A percentile compares a stretch with the other conserved stretches of the same genome.
Conservation (phyloP, 495 filamentous ascomycete genomes). For the Daldinia vernicosa region DNA sequence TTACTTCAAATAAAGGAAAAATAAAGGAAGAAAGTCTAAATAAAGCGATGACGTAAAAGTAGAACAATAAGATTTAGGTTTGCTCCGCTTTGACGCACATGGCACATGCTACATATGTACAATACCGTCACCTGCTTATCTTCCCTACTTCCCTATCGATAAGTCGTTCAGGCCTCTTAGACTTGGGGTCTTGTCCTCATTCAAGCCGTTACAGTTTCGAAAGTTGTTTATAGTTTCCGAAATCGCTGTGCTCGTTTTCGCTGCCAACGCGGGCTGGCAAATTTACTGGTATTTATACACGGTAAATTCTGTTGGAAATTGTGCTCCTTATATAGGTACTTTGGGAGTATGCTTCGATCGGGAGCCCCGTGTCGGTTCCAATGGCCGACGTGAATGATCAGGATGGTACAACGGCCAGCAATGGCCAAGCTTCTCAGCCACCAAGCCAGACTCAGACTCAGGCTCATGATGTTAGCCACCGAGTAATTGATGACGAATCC, state of each 20-base stretch:
- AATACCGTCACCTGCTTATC: neutral
- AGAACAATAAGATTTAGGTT: constrained; percentile 11
- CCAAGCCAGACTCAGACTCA: constrained; percentile 10
- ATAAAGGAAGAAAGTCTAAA: neutral
- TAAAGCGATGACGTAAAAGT: constrained; percentile 11
- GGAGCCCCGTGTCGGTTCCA: neutral
- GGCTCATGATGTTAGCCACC: constrained; percentile 10
- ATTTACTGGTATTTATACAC: neutral
- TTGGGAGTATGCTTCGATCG: constrained; percentile 23
- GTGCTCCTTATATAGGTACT: neutral
- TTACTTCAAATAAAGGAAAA: neutral
- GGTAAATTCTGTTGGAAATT: neutral
- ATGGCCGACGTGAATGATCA: constrained; percentile 39
- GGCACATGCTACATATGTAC: neutral
- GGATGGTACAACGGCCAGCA: constrained; percentile 20
- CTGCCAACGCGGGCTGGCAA: neutral
- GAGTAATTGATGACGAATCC: constrained; percentile 6
- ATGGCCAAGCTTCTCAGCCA: constrained; percentile 34
- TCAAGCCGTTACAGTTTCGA: neutral
- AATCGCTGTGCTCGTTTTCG: neutral
- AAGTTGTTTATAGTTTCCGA: neutral
- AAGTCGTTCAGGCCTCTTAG: neutral
- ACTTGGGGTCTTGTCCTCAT: neutral
- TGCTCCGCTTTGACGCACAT: neutral
- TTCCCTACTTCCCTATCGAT: neutral